phyloP scores from a whole-genome alignment of 345 rosid species.

The Erysimum cheiranthoides region DNA sequence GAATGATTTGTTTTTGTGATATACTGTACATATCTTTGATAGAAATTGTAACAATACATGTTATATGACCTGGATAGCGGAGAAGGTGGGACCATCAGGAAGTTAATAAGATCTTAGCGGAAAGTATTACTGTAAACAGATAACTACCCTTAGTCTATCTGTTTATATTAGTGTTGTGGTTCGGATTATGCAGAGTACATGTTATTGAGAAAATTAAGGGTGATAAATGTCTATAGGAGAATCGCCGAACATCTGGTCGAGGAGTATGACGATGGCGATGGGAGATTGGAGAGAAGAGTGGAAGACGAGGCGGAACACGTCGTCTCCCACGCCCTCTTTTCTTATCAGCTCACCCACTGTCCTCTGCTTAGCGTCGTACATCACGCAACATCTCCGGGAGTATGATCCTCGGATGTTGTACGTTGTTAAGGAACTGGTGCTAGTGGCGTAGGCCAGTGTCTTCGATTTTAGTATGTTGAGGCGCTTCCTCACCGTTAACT shows the following conservation, averaged over 20 bases:
- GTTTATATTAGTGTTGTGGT: neutral
- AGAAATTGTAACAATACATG: neutral
- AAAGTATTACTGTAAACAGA: neutral
- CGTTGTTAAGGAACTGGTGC: neutral
- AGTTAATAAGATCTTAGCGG: neutral
- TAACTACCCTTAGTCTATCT: neutral
- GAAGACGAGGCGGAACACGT: slow-evolving; percentile 71
- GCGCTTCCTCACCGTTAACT: slow-evolving; percentile 57
- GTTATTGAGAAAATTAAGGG: neutral
- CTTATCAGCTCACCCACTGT: slow-evolving; percentile 61
- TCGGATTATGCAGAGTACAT: neutral
- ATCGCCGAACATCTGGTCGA: slow-evolving; percentile 78
- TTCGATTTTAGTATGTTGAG: slow-evolving; percentile 50
- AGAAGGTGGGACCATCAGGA: neutral
- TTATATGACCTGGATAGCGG: neutral
- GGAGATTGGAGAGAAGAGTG: slow-evolving; percentile 56
- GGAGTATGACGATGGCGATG: slow-evolving; percentile 69
- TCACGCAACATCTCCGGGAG: no score
- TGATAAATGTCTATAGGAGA: slow-evolving; percentile 39
- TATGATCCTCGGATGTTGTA: slow-evolving; percentile 79
- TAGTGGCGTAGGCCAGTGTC: slow-evolving; percentile 62
- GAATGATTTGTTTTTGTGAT: neutral
- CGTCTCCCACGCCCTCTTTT: slow-evolving; percentile 65
- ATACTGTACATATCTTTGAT: neutral
- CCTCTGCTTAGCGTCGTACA: slow-evolving; percentile 59